Evolutionary conservation across 228 moss, liverwort and hornwort genomes (phyloP).

Genomic region (Sphagnum magellanicum): DNA sequence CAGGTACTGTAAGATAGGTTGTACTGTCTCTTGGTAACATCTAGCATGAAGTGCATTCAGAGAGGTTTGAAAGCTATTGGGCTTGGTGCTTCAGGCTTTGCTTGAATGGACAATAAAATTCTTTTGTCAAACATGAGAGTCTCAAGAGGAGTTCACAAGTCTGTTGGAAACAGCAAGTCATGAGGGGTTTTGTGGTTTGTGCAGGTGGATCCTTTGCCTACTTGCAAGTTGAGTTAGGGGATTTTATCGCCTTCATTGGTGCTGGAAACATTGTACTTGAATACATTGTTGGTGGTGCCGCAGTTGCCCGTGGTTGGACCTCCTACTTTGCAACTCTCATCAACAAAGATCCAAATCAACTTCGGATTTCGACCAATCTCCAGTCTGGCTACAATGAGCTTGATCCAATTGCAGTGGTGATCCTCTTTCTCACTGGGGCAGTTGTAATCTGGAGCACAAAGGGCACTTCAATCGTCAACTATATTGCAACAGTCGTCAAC

Average conservation of each 20-base stretch:
- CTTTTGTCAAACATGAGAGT: no score
- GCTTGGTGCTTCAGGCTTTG: no score
- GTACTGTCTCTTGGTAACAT: no score
- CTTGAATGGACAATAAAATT: no score
- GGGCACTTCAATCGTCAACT: conserved; percentile 55
- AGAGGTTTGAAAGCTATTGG: no score
- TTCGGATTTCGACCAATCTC: conserved; percentile 26
- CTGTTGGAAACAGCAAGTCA: no score
- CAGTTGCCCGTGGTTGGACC: conserved; percentile 51
- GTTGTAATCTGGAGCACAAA: conserved; percentile 72
- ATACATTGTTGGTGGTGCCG: conserved; percentile 36
- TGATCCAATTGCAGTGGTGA: conserved; percentile 39
- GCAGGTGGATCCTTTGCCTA: conserved; percentile 65
- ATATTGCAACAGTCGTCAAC: conserved; percentile 52
- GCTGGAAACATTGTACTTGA: conserved; percentile 56
- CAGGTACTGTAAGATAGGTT: no score
- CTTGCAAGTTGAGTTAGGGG: conserved; percentile 51
- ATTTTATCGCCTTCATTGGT: conserved; percentile 47
- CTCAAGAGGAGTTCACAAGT: no score
- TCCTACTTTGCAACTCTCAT: conserved; percentile 55
- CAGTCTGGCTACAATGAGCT: conserved; percentile 17
- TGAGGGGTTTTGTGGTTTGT: not conserved
- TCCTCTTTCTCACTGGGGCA: conserved; percentile 12
- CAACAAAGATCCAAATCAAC: conserved; percentile 22
- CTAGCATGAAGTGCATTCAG: no score